These are phyloP conservation scores for Eucalyptus lansdowneana DNA, from an alignment of 345 rosid species.

Conservation along the genomic window DNA sequence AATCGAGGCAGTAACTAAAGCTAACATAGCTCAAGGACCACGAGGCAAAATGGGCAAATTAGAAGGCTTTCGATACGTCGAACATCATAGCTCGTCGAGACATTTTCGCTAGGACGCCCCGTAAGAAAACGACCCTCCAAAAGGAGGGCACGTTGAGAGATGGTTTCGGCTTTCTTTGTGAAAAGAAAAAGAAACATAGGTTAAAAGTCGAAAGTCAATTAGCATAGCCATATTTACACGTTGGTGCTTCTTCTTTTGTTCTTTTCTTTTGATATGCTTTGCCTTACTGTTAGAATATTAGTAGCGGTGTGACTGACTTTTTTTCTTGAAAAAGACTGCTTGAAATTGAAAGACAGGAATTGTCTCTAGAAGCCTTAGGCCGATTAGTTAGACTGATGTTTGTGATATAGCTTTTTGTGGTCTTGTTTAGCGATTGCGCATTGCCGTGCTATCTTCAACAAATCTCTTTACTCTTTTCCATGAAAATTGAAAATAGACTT, in stretches of 20 bases:
- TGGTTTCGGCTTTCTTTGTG: neutral
- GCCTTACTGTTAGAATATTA: neutral
- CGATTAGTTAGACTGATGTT: no score
- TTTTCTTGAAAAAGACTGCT: no score
- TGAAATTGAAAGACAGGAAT: no score
- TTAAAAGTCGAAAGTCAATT: neutral
- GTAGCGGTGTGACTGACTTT: no score
- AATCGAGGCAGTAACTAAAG: neutral
- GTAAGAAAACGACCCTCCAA: neutral
- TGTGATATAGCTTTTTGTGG: no score
- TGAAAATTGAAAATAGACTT: no score
- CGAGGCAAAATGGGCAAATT: neutral
- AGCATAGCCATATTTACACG: neutral
- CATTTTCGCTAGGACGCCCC: neutral
- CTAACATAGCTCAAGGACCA: neutral
- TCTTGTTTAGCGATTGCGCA: no score
- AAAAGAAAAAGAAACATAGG: neutral
- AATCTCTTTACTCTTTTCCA: no score
- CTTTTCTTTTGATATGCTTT: neutral
- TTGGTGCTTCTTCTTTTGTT: neutral
- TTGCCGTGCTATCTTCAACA: no score
- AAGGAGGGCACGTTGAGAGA: neutral
- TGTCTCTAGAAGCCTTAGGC: no score
- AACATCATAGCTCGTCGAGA: neutral
- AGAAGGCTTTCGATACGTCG: neutral